These are phyloP conservation scores for Teratosphaeria nubilosa DNA, from an alignment of 2,329 filamentous ascomycete species.

Conservation along the genomic window DNA sequence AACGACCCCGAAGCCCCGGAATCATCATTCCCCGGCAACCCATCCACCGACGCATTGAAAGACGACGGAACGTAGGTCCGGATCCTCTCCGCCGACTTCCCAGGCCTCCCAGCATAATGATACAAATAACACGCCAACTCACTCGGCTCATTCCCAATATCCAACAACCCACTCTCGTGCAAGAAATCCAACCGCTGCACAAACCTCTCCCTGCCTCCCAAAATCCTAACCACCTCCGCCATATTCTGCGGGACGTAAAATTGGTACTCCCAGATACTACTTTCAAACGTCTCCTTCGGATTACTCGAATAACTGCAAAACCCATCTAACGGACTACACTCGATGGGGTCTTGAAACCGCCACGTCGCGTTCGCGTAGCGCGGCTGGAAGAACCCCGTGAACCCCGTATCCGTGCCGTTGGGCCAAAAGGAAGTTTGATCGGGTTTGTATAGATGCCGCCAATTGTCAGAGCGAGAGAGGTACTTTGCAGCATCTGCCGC, in stretches of 20 bases:
- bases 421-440: constrained; percentile 38
- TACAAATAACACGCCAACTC: constrained; percentile 60
- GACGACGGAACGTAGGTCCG: constrained; percentile 49
- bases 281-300: constrained; percentile 9
- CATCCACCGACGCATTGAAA: constrained; percentile 44
- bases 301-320: constrained; percentile 28
- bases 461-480: constrained; percentile 53
- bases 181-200: constrained; percentile 51
- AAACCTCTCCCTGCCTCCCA: constrained; percentile 46
- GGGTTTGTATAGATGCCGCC: constrained; percentile 62
- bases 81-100: constrained; percentile 48
- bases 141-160: constrained; percentile 53
- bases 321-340: constrained; percentile 26
- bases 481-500: constrained; percentile 45
- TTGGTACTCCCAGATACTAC: constrained; percentile 37
- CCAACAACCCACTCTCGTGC: constrained; percentile 28
- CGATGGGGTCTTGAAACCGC: constrained; percentile 14
- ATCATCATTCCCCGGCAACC: constrained; percentile 60
- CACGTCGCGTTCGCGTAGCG: constrained; percentile 24
- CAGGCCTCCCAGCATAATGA: constrained; percentile 53
- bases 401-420: constrained; percentile 34
- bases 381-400: constrained; percentile 53
- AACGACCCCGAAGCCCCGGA: constrained; percentile 62
- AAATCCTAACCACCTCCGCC: constrained; percentile 41
- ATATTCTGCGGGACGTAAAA: constrained; percentile 59